Evolutionary conservation across 305 asterid species (phyloP), one percentile per base, ranked within the genome.

Genomic region (Rubia peregrina): DNA sequence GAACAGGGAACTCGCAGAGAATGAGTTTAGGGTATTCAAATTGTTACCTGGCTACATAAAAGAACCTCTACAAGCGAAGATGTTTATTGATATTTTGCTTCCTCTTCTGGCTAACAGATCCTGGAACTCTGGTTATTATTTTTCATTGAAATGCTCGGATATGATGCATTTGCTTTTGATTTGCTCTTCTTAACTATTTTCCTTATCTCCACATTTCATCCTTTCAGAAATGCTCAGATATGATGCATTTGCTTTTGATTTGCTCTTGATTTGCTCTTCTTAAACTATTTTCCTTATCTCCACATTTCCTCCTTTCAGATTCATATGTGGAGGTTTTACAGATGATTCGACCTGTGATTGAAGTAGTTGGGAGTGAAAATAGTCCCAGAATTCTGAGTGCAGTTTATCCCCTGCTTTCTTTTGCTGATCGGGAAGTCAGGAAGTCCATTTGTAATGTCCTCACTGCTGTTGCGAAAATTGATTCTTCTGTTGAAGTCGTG

Each of bases 11-110:
- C 96, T 85, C 3, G 89, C 86, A 63, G 86, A 81, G 72, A 87
- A 85, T 75, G 99, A 87, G 76, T 84, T 95, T 49, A 77, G 80
- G 49, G 76, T 95, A 64, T 91, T 95, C 79, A 85, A 82, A 77
- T 80, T 91, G 74, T 83, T 95, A 76, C 77, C 92, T 1, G 82
- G 80, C 78, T 89, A 90, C 73, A 82, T 90, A 57, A 84, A 82
- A 82, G 95, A 88, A 68, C 82, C 91, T 46, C 73, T 79, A 68
- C 83, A 80, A 57, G 98, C 95, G 19, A 75, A 81, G 77, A 77
- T 68, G 71, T 95, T 88, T 85, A 79, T 90, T 53, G 96, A 91
- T 70, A 83, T 90, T 67, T 83, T 95, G 83, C 92, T 95, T 75
- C 94, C 94, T 10, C 75, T 88, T 78, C 83, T 95, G 76, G 75